Evolutionary conservation across 2,329 filamentous ascomycete genomes (phyloP), one percentile per base, ranked within the genome.

Genomic region (Cladophialophora carrionii): DNA sequence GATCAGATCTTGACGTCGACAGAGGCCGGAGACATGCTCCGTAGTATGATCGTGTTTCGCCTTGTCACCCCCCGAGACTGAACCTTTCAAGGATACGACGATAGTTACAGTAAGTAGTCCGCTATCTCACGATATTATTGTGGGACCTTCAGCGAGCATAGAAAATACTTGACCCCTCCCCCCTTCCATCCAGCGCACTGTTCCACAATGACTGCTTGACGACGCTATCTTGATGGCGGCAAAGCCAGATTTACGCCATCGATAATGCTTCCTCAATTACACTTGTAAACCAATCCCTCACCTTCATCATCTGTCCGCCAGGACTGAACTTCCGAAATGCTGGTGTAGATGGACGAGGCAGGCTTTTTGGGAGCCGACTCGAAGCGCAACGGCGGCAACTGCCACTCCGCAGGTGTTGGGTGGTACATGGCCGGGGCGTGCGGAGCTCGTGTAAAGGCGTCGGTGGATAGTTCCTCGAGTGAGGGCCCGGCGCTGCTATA

Each of bases 271-370:
- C n/a, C n/a, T n/a, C n/a, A n/a, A n/a, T n/a, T n/a, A n/a, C n/a
- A n/a, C n/a, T n/a, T n/a, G n/a, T n/a, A n/a, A n/a, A 24, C 34
- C 52, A 55, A 31, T 12, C 20, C 14, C 12, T 55, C 52, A 2
- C 26, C 52, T 12, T 55, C 52, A 17, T 29, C 24, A 8, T 31
- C 52, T 12, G 22, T 34, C 10, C 14, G 26, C 52, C 52, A 55
- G 12, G 52, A 14, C 12, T 29, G 20, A 8, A 20, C 14, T 55
- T 55, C 26, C 52, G 57, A 48, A 34, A 49, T 4, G 24, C 57
- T 59, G 22, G 34, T 48, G 20, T 59, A 59, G n/a, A 26, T 34
- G 22, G 57, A 49, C 3, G 20, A 26, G 34, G 49, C 41, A 20
- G 57, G 34, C 26, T 59, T 59, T 31, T 41, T 46, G 7, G 57